Conservation (phyloP, 805 yeast genomes). For the Metschnikowia peoriensis region DNA sequence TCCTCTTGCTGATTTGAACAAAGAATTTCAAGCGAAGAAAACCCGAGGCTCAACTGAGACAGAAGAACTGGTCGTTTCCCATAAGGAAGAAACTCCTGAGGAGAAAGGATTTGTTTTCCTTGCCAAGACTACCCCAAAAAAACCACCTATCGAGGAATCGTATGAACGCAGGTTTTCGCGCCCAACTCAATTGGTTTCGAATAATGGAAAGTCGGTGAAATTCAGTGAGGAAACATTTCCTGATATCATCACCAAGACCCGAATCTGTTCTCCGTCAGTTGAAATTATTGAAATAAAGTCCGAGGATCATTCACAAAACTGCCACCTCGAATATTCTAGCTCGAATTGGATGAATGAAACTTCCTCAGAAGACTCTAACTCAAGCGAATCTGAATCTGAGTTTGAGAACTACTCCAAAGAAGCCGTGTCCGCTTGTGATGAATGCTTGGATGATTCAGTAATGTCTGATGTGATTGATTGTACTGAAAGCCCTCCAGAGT, state of each 20-base stretch:
- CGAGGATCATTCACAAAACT: background rate
- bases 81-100: background rate
- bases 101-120: background rate
- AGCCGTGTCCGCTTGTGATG: too few relatives aligned
- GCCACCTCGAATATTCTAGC: too few relatives aligned
- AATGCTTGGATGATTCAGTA: background rate
- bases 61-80: background rate
- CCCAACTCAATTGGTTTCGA: background rate
- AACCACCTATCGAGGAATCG: conserved; percentile 4
- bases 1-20: conserved; percentile 1
- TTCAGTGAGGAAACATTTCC: background rate
- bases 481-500: background rate
- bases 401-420: too few relatives aligned
- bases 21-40: conserved; percentile 1
- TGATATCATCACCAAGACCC: background rate
- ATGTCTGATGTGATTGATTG: background rate
- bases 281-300: background rate
- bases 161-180: conserved; percentile 2
- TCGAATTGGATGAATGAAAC: background rate
- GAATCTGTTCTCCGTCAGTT: background rate
- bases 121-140: conserved; percentile 1
- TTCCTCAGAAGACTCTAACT: background rate
- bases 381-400: background rate
- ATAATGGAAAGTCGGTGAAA: background rate
- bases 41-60: background rate